Evolutionary conservation across 495 filamentous ascomycete species (phyloP), one percentile per base, ranked within the genome.

Genomic region (Aspergillus cavernicola): DNA sequence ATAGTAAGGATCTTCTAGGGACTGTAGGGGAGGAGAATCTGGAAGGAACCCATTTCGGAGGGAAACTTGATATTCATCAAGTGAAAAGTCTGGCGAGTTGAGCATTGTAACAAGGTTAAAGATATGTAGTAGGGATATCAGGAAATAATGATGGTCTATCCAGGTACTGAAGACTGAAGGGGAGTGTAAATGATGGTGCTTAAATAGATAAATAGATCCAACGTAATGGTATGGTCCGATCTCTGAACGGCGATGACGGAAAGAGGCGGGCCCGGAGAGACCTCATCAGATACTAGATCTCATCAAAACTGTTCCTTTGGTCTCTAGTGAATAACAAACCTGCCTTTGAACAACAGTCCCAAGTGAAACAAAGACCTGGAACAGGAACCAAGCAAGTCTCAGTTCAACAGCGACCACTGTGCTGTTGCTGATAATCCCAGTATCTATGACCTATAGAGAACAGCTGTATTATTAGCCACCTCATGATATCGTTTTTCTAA

Each of bases 31-130:
- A 36, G 85, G 73, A 52, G 82, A 76, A n/a, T 82, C 69, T 0
- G 93, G 90, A 31, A 98, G 84, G 71, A 98, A 98, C 51, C 93
- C 93, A 71, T 90, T 80, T 39, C 81, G 73, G 42, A 82, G 76
- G 39, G 91, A 95, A 68, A 97, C 83, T 58, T 83, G 84, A 73
- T 95, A 97, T 56, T 95, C 83, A 59, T 85, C 78, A 39, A 91
- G 74, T 45, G 73, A 66, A 20, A 93, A 85, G 37, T 92, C 76
- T 32, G 86, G 80, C 40, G 88, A 67, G 32, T 58, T 81, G 58
- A 89, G 75, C 92, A 98, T 98, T 55, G 53, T 56, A 22, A 20
- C 1, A 5, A 47, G 11, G 6, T 2, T 15, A 12, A 44, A 42
- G 23, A 35, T 24, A 32, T 1, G 33, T 33, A 18, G 50, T 48